Evolutionary conservation across 306 rosid genomes (phyloP), one percentile per base, ranked within the genome.

Genomic region (Gleditsia sinensis): DNA sequence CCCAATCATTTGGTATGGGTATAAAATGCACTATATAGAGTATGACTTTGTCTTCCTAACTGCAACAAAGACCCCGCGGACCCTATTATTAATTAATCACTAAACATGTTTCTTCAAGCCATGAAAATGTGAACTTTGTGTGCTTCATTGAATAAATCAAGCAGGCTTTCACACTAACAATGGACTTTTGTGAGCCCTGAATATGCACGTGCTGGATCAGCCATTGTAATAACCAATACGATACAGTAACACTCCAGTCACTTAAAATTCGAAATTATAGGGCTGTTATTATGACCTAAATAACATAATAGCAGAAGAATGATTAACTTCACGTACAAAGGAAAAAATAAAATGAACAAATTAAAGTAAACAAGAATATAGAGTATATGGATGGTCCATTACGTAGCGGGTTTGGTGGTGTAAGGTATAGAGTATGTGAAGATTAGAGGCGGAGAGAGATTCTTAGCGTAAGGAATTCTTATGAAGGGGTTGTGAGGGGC

Each of bases 401-500:
- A 36, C 48, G 73, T 23, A 71, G 70, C 67, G 83, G 84, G 83
- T 72, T 82, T 67, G 62, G 73, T 75, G 82, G 78, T 78, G 79
- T 78, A 83, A 66, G 80, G 84, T 82, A 81, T 77, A 72, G 79
- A 81, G 54, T 72, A 75, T 34, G 56, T 43, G 62, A 53, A 69
- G 68, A 28, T 54, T 9, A 45, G 34, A 25, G 49, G 42, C 8
- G 14, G 63, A 72, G 84, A 77, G 81, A 82, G 85, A 91, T 88
- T 88, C 94, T 87, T 89, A 78, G 92, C 91, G 97, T 91, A 74
- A 85, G 77, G 86, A 83, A 43, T 75, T 76, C 20, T 34, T 20
- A 37, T 51, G 43, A 64, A 32, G 63, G 79, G 81, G 88, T 69
- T 86, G 86, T 78, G 85, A 76, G 76, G 83, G 86, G 88, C 89